These are phyloP conservation scores for Sporothrix pallida DNA, from an alignment of 2,329 filamentous ascomycete genomes.

Conservation along the genomic window DNA sequence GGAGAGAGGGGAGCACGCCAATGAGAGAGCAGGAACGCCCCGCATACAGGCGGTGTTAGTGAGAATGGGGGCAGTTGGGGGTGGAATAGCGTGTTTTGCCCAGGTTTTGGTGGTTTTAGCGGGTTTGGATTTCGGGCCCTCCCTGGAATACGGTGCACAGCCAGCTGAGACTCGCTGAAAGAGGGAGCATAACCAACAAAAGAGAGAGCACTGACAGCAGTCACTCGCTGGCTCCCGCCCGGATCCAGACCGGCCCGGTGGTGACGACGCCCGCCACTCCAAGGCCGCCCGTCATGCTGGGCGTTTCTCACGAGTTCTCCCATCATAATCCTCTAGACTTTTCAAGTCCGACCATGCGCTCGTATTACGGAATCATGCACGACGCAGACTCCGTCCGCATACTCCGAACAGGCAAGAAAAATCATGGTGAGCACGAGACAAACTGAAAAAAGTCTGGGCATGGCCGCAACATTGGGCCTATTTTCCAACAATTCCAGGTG, in stretches of 20 bases:
- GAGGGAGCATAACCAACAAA: no score
- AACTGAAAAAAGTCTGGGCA: neutral
- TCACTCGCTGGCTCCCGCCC: neutral
- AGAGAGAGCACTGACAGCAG: neutral
- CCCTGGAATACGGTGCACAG: neutral
- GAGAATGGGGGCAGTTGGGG: neutral
- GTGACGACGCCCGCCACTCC: neutral
- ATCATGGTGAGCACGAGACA: neutral
- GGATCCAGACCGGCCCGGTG: neutral
- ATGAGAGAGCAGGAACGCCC: neutral
- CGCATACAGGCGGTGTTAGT: slow-evolving; percentile 21
- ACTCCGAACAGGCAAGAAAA: neutral
- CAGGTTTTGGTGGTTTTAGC: neutral
- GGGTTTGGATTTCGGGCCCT: neutral
- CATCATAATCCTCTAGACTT: no score
- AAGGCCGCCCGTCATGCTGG: slow-evolving; percentile 1
- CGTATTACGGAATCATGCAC: neutral
- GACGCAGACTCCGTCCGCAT: no score
- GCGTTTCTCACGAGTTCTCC: no score
- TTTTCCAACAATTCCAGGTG: neutral
- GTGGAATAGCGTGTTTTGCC: slow-evolving; percentile 19
- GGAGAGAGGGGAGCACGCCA: neutral
- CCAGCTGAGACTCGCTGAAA: neutral
- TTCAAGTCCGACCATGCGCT: neutral
- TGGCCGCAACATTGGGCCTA: neutral